These are phyloP conservation scores for Erucastrum elatum DNA, from an alignment of 345 rosid genomes.

Conservation along the genomic window DNA sequence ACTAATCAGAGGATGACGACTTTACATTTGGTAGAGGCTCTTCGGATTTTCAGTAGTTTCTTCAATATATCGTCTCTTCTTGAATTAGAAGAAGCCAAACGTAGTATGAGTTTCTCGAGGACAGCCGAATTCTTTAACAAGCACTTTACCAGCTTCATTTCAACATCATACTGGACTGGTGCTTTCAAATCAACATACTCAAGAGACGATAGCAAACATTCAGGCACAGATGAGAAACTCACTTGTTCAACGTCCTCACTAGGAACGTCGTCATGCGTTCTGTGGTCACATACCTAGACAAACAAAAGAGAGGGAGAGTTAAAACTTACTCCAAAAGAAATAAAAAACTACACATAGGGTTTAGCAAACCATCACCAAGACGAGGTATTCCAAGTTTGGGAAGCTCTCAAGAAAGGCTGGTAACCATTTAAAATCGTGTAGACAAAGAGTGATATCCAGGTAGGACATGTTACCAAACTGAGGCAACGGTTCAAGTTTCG, in stretches of 20 bases:
- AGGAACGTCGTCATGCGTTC: background rate
- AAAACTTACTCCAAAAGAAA: background rate
- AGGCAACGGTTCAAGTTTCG: background rate
- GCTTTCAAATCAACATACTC: background rate
- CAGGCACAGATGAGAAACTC: background rate
- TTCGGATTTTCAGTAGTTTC: background rate
- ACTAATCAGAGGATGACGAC: background rate
- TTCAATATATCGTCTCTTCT: background rate
- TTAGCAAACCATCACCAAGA: background rate
- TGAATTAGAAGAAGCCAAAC: background rate
- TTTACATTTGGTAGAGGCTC: background rate
- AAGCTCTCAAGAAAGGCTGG: constrained; percentile 3
- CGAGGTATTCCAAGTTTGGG: background rate
- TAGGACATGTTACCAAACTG: background rate
- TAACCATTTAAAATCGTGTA: background rate
- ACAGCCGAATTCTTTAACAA: background rate
- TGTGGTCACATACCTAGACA: background rate
- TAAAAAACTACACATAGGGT: background rate
- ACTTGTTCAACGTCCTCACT: background rate
- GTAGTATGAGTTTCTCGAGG: constrained; percentile 5
- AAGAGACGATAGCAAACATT: constrained; percentile 4
- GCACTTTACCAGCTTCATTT: background rate
- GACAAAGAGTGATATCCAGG: background rate
- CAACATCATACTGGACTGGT: background rate
- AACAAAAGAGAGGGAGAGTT: background rate